Percentiles rank a stretch among this genome's conserved stretches.
These are phyloP conservation scores for Pythium aquatile DNA, from an alignment of 352 stramenopile genomes.

Conservation along the genomic window DNA sequence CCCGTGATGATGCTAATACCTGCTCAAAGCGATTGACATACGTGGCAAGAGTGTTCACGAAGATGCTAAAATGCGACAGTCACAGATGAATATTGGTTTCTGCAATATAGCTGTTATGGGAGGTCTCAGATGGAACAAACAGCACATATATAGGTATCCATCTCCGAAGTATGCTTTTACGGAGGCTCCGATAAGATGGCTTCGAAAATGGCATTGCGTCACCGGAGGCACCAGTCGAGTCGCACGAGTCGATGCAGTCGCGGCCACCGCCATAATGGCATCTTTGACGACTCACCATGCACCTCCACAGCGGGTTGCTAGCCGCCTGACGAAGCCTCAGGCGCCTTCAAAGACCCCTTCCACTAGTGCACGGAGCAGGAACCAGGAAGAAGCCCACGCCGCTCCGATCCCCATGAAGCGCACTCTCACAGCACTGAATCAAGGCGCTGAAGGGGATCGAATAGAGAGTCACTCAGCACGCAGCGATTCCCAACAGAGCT, in stretches of 20 bases:
- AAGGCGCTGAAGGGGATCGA: background rate
- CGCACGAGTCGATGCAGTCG: background rate
- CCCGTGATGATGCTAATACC: slow-evolving; percentile 7
- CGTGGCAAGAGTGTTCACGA: background rate
- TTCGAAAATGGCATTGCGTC: background rate
- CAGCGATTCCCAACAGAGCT: too few relatives aligned
- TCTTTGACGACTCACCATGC: background rate
- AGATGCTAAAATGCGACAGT: too few relatives aligned
- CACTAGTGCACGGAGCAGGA: background rate
- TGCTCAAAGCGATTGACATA: background rate
- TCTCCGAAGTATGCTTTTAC: background rate
- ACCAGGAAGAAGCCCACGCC: slow-evolving; percentile 12
- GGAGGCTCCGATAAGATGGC: slow-evolving; percentile 15
- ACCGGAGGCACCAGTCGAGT: background rate
- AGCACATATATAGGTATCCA: background rate
- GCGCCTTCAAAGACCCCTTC: background rate
- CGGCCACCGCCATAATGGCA: background rate
- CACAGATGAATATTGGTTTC: too few relatives aligned
- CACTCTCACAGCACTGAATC: background rate
- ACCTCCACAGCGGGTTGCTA: background rate
- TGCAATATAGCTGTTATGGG: background rate
- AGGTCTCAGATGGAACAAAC: too few relatives aligned
- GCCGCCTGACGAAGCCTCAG: slow-evolving; percentile 20
- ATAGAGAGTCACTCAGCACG: background rate
- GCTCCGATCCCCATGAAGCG: slow-evolving; percentile 3